phyloP scores from a whole-genome alignment of 192 early-diverging fungal species.

The Gonapodya prolifera region DNA sequence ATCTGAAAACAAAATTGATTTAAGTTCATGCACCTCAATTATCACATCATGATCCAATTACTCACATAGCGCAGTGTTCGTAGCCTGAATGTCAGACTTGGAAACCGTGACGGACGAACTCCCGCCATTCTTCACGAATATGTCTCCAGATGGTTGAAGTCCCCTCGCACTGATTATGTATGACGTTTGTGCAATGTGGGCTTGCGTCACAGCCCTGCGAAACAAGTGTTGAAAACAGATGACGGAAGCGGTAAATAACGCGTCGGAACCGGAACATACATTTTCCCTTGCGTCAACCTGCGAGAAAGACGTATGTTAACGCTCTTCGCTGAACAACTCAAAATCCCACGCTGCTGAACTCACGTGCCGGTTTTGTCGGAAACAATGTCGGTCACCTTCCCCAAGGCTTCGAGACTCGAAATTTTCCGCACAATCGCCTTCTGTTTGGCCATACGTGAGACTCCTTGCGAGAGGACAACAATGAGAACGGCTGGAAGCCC shows the following conservation, averaged over 20 bases:
- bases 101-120: no score
- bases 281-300: not conserved
- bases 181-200: not conserved
- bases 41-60: conserved; percentile 5
- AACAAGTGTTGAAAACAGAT: no score
- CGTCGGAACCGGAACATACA: not conserved
- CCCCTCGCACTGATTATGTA: not conserved
- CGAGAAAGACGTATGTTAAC: not conserved
- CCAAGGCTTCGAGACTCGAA: conserved; percentile 79
- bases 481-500: conserved; percentile 10
- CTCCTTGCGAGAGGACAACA: conserved; percentile 5
- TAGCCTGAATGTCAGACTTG: no score
- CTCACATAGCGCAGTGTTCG: no score
- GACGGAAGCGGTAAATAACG: no score
- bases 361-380: conserved; percentile 89
- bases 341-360: not conserved
- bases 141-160: not conserved
- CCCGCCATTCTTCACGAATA: not conserved
- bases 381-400: conserved; percentile 54
- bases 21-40: not conserved
- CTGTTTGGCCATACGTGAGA: conserved; percentile 13
- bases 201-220: not conserved
- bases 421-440: conserved; percentile 69
- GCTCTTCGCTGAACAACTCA: no score
- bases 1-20: not conserved